These are phyloP conservation scores for Fomitopsis palustris DNA, from an alignment of 1,284 basidiomycete species.

Conservation along the genomic window DNA sequence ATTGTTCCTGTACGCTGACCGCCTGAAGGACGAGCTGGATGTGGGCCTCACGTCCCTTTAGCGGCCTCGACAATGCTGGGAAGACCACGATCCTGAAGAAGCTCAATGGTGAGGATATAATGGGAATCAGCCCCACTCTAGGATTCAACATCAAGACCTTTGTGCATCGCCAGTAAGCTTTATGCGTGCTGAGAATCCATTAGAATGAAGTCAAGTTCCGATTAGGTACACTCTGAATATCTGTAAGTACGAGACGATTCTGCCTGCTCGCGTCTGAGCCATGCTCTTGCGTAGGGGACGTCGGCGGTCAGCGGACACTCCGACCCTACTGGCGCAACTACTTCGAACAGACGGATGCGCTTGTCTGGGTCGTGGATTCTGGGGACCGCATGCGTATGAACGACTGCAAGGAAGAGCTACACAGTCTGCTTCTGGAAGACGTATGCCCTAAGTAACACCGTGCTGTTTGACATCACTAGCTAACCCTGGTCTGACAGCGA, in stretches of 20 bases:
- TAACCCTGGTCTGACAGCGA: too few relatives aligned
- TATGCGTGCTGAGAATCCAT: background rate
- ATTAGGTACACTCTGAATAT: constrained; percentile 90
- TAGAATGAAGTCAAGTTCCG: too few relatives aligned
- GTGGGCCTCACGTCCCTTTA: constrained; percentile 29
- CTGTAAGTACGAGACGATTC: constrained; percentile 50
- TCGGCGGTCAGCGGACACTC: constrained; percentile 93
- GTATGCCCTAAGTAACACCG: constrained; percentile 39
- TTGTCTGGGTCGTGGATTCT: constrained; percentile 99
- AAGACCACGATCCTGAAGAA: constrained; percentile 98
- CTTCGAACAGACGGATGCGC: constrained; percentile 97
- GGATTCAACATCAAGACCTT: constrained; percentile 99
- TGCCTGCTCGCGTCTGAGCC: constrained; percentile 7
- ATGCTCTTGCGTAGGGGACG: constrained; percentile 79
- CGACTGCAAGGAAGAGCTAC: constrained; percentile 88
- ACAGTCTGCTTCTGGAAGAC: constrained; percentile 86
- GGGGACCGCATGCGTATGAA: constrained; percentile 85
- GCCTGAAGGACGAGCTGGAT: background rate
- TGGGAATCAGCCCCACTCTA: constrained; percentile 86
- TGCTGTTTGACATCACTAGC: background rate
- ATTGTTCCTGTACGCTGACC: constrained; percentile 77
- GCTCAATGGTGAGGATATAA: constrained; percentile 88
- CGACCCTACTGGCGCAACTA: constrained; percentile 99
- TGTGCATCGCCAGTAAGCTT: constrained; percentile 77
- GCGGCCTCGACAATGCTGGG: constrained; percentile 98